Percentiles rank a stretch among this genome's conserved stretches.
Conservation (phyloP, 371 early-diverging fungal genomes). For the Zychaea mexicana region DNA sequence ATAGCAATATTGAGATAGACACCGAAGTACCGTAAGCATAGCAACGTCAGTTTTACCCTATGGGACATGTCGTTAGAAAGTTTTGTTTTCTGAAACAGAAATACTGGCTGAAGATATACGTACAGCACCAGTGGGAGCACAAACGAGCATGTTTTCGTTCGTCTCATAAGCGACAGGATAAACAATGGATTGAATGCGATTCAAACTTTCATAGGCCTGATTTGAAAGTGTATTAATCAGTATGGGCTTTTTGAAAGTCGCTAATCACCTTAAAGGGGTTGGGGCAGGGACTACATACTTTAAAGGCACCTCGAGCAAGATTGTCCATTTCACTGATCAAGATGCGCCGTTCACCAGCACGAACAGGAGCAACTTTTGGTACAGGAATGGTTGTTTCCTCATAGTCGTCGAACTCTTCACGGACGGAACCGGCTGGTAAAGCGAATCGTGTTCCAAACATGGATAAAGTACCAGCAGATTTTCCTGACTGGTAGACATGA, state of each 20-base stretch:
- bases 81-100: too few species aligned
- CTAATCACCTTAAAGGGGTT: too few species aligned
- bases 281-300: too few species aligned
- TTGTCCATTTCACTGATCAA: slow-evolving; percentile 69
- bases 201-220: slow-evolving; percentile 83
- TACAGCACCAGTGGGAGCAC: slow-evolving; percentile 99
- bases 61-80: too few species aligned
- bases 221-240: neutral
- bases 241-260: too few species aligned
- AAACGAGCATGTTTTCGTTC: slow-evolving; percentile 98
- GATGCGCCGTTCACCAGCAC: slow-evolving; percentile 61
- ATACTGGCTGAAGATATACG: too few species aligned
- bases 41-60: slow-evolving; percentile 99
- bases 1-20: slow-evolving; percentile 66
- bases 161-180: slow-evolving; percentile 91
- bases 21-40: slow-evolving; percentile 88
- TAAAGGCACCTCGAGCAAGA: slow-evolving; percentile 78
- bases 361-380: slow-evolving; percentile 60
- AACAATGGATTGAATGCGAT: slow-evolving; percentile 95
- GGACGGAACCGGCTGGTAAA: slow-evolving; percentile 72
- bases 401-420: slow-evolving; percentile 68
- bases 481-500: slow-evolving; percentile 60
- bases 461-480: slow-evolving; percentile 54
- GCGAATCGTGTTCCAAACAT: slow-evolving; percentile 69
- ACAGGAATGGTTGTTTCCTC: slow-evolving; percentile 85